Base-by-base conservation (phyloP, 139 green algal genomes). In the Raphidocelis subcapitata region DNA sequence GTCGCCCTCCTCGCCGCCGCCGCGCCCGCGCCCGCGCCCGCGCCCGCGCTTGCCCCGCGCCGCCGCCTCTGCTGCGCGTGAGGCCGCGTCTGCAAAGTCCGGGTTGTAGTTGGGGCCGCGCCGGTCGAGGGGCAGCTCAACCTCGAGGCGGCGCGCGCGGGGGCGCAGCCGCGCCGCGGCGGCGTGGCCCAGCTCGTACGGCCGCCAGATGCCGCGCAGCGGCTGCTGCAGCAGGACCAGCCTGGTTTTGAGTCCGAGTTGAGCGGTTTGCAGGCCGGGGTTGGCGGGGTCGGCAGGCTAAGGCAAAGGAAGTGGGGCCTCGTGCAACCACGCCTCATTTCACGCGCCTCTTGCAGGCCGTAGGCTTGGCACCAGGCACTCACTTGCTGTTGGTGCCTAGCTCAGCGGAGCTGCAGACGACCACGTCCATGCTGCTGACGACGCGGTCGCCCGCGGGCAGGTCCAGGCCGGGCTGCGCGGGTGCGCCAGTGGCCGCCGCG, bases 211-310 rank as follows among this genome's bases (percentile, higher is more conserved):
- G 0, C 87, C 82, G 1, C 93, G 76, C 68, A 98, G 69, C 2
- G 93, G 93, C 64, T 91, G 90, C 73, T 97, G 89, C 26, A 97
- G 76, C 36, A 97, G 63, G 41, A 85, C 87, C 24, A 94, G 75
- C 79, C n/a, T 77, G 60, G 10, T 52, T 54, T 12, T 10, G 62
- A 8, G 24, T 8, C 59, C 3, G 23, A 64, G 24, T 3, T 18
- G 36, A 54, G 23, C 29, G 59, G 41, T 49, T 49, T 49, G 41
- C 12, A 12, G 12, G 41, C 41, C 41, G 41, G 41, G 54, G 62
- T 69, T 59, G n/a, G 62, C 15, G 18, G 18, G 20, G 56, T 23
- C 26, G 56, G n/a, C 20, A 16, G n/a, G 15, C 31, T 18, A 15
- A 26, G 15, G 56, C 62, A 29, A 59, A 44, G n/a, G 62, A 41